phyloP scores from a whole-genome alignment of 2,329 filamentous ascomycete genomes.

The Sarocladiaceae sp. region DNA sequence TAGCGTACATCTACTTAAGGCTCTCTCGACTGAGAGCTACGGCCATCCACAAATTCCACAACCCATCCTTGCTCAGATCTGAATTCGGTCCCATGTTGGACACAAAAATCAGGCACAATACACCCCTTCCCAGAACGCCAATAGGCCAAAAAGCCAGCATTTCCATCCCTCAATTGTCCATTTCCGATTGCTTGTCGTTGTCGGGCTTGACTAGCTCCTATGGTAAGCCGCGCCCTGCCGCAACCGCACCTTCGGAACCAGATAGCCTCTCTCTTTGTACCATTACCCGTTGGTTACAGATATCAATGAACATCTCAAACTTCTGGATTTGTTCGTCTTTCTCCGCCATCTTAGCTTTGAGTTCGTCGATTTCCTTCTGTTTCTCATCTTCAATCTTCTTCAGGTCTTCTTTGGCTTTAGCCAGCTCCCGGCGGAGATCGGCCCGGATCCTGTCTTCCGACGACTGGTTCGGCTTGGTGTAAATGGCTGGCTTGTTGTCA shows the following conservation, averaged over 20 bases:
- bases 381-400: slow-evolving; percentile 49
- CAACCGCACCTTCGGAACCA: slow-evolving; percentile 2
- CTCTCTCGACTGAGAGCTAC: too few relatives aligned
- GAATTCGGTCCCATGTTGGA: not conserved
- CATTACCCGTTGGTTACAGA: slow-evolving; percentile 62
- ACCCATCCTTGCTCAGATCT: slow-evolving; percentile 2
- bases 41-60: too few relatives aligned
- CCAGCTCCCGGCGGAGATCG: slow-evolving; percentile 54
- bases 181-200: not conserved
- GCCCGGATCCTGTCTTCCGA: slow-evolving; percentile 58
- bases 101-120: not conserved
- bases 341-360: slow-evolving; percentile 54
- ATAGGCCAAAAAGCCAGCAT: too few relatives aligned
- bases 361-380: slow-evolving; percentile 50
- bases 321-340: slow-evolving; percentile 57
- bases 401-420: slow-evolving; percentile 50
- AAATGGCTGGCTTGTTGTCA: slow-evolving; percentile 55
- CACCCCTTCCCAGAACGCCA: slow-evolving; percentile 3
- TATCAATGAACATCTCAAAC: slow-evolving; percentile 65
- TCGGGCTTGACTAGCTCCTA: not conserved
- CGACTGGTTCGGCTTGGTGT: slow-evolving; percentile 58
- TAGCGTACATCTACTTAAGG: too few relatives aligned
- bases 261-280: slow-evolving; percentile 49
- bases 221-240: not conserved
- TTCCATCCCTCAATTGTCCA: too few relatives aligned